Evolutionary conservation across 2,329 filamentous ascomycete species (phyloP).

Genomic region (Epichloe sibirici): DNA sequence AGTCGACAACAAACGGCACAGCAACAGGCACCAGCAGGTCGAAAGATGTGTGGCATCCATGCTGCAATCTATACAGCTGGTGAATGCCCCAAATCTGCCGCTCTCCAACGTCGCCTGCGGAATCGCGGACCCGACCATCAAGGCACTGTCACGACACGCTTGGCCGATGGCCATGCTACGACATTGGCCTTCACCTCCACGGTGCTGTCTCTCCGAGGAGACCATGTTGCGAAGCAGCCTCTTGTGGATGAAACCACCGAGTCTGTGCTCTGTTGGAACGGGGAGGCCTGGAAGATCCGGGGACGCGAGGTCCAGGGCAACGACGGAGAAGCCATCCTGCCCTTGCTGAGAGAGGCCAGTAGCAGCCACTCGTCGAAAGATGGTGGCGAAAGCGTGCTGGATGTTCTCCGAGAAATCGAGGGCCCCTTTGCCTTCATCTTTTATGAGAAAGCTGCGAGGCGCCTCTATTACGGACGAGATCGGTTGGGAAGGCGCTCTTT

Average conservation of each 20-base stretch:
- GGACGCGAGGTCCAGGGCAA: slow-evolving; percentile 53
- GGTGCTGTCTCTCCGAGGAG: slow-evolving; percentile 80
- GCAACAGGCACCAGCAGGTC: not conserved
- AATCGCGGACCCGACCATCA: slow-evolving; percentile 50
- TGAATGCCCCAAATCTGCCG: slow-evolving; percentile 17
- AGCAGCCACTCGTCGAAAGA: slow-evolving; percentile 7
- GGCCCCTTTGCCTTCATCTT: slow-evolving; percentile 89
- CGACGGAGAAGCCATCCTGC: slow-evolving; percentile 62
- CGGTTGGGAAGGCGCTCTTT: slow-evolving; percentile 79
- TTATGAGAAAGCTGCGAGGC: slow-evolving; percentile 49
- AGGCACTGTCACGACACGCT: slow-evolving; percentile 26
- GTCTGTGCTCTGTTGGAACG: slow-evolving; percentile 88
- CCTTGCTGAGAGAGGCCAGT: slow-evolving; percentile 38
- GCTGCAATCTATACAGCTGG: slow-evolving; percentile 29
- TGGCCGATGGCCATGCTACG: slow-evolving; percentile 17
- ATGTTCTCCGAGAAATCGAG: slow-evolving; percentile 48
- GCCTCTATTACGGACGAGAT: slow-evolving; percentile 75
- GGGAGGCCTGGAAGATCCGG: slow-evolving; percentile 76
- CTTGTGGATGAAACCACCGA: slow-evolving; percentile 43
- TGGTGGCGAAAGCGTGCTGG: slow-evolving; percentile 25
- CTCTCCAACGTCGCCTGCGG: slow-evolving; percentile 33
- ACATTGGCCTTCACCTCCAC: slow-evolving; percentile 63
- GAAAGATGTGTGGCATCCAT: slow-evolving; percentile 50
- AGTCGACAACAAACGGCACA: too few species aligned
- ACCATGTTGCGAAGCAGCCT: slow-evolving; percentile 59